phyloP scores from a whole-genome alignment of 2,329 filamentous ascomycete species.

The Fusarium papillatum region DNA sequence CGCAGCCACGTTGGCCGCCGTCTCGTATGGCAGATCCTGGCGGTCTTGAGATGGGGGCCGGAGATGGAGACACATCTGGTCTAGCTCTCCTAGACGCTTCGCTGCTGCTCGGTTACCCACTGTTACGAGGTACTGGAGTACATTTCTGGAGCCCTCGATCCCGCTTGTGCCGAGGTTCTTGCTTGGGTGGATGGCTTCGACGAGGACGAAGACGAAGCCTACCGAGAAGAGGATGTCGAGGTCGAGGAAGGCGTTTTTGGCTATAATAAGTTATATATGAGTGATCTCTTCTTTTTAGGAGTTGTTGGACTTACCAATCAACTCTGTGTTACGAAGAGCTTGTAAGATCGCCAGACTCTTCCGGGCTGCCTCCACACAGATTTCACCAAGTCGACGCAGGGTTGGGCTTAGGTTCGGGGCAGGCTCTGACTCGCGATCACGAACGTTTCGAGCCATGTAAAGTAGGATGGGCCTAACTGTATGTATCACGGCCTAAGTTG shows the following conservation, averaged over 20 bases:
- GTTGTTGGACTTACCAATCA: constrained; percentile 7
- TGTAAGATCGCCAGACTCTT: constrained; percentile 29
- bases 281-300: no score
- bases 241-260: constrained; percentile 31
- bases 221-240: constrained; percentile 29
- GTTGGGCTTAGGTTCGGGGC: constrained; percentile 17
- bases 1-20: neutral
- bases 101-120: constrained; percentile 30
- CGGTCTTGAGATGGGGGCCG: constrained; percentile 13
- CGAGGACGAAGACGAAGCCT: constrained; percentile 32
- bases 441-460: constrained; percentile 26
- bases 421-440: constrained; percentile 11
- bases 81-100: constrained; percentile 24
- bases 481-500: constrained; percentile 21
- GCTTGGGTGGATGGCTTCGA: constrained; percentile 18
- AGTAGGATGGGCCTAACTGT: constrained; percentile 27
- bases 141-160: constrained; percentile 22
- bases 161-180: constrained; percentile 11
- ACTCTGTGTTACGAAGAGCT: constrained; percentile 19
- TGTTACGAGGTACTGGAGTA: constrained; percentile 23
- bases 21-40: constrained; percentile 14
- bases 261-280: neutral
- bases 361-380: constrained; percentile 28
- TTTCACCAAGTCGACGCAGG: constrained; percentile 27
- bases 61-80: constrained; percentile 31